phyloP scores from a whole-genome alignment of 164 flowering plant genomes.

The Pachysandra terminalis region DNA sequence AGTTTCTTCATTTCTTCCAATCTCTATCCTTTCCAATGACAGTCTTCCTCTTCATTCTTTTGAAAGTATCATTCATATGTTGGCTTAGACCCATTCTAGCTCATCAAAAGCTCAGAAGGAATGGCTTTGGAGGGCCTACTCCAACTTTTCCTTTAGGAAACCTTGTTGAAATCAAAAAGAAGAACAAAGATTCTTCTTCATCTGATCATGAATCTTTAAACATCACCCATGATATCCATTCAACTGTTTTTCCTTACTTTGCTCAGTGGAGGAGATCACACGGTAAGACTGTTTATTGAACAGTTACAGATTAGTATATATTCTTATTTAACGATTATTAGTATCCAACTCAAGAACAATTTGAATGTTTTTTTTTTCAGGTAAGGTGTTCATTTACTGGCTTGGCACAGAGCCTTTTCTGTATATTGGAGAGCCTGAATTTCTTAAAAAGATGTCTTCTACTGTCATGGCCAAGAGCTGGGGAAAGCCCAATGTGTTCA shows the following conservation, averaged over 20 bases:
- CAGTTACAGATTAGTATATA: too few relatives aligned
- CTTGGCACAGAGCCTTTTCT: constrained; percentile 87
- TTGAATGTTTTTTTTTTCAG: constrained; percentile 31
- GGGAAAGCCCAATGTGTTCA: constrained; percentile 93
- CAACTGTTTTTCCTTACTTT: constrained; percentile 67
- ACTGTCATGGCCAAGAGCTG: constrained; percentile 62
- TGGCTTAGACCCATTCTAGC: constrained; percentile 49
- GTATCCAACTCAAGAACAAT: not conserved
- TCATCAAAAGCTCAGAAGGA: constrained; percentile 32
- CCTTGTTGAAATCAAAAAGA: constrained; percentile 46
- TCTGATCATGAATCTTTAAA: not conserved
- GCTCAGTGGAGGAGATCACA: constrained; percentile 56
- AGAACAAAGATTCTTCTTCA: not conserved
- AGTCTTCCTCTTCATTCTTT: constrained; percentile 13
- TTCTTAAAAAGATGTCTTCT: constrained; percentile 49
- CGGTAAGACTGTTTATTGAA: constrained; percentile 37
- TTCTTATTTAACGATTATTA: too few relatives aligned
- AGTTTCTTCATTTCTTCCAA: constrained; percentile 11
- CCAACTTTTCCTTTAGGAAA: constrained; percentile 87
- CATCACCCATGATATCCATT: constrained; percentile 64
- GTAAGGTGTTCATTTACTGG: constrained; percentile 86
- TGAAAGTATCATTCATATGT: constrained; percentile 22
- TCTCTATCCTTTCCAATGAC: constrained; percentile 16
- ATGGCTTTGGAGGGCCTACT: constrained; percentile 72
- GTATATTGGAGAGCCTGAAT: constrained; percentile 81